Evolutionary conservation across 495 filamentous ascomycete species (phyloP).

Genomic region (Podospora didyma): DNA sequence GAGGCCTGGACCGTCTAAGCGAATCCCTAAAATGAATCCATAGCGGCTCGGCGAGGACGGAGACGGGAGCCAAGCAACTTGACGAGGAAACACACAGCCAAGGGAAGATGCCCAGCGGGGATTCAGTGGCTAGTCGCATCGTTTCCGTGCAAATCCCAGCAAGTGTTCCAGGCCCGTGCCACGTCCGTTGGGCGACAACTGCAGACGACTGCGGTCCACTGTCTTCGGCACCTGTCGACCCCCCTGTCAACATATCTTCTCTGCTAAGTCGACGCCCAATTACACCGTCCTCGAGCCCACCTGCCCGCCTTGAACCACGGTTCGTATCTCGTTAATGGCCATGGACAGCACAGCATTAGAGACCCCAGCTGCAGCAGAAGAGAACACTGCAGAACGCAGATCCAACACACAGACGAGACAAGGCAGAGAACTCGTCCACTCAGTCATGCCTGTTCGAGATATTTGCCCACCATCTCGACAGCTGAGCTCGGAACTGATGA

Average conservation of each 20-base stretch:
- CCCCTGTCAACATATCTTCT: not conserved
- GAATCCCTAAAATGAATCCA: too few species aligned
- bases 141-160: constrained; percentile 23
- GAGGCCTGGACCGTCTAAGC: too few species aligned
- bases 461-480: too few species aligned
- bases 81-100: not conserved
- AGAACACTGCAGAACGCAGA: too few species aligned
- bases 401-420: too few species aligned
- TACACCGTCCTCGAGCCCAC: too few species aligned
- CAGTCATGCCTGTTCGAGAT: too few species aligned
- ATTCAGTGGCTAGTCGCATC: constrained; percentile 6
- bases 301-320: too few species aligned
- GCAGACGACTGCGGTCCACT: constrained; percentile 13
- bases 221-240: constrained; percentile 5
- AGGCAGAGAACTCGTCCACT: too few species aligned
- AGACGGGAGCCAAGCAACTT: not conserved
- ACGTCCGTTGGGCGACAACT: constrained; percentile 14
- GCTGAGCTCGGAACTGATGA: too few species aligned
- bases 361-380: not conserved
- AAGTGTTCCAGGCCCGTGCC: constrained; percentile 19
- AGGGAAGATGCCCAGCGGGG: not conserved
- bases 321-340: too few species aligned
- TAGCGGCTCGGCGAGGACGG: too few species aligned
- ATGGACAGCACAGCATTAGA: not conserved
- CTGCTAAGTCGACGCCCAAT: not conserved